Evolutionary conservation across 306 rosid genomes (phyloP).

Genomic region (Delonix regia): DNA sequence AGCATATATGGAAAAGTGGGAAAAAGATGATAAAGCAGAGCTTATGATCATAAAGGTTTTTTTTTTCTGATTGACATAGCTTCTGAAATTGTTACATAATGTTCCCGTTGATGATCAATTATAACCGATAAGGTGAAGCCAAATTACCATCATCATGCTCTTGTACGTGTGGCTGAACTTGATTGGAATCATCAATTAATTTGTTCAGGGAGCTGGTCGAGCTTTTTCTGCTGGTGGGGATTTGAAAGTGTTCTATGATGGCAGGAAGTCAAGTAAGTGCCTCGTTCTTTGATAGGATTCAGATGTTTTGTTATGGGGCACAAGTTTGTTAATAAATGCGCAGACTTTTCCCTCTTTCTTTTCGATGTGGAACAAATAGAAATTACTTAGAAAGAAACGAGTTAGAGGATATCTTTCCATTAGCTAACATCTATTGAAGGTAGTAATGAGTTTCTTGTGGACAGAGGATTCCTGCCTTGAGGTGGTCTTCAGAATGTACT

Average conservation of each 20-base stretch:
- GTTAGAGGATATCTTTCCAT: neutral
- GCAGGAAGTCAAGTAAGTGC: constrained; percentile 64
- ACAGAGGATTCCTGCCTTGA: constrained; percentile 91
- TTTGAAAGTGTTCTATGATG: constrained; percentile 84
- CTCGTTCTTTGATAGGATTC: constrained; percentile 20
- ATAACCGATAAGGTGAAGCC: neutral
- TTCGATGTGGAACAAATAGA: constrained; percentile 2
- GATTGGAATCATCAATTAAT: neutral
- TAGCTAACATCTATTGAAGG: neutral
- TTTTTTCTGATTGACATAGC: constrained; percentile 39
- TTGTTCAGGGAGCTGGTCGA: constrained; percentile 82
- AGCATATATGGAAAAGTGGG: constrained; percentile 85
- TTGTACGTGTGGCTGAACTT: neutral
- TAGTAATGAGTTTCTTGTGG: constrained; percentile 32
- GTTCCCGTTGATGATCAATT: neutral
- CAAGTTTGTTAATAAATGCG: constrained; percentile 12
- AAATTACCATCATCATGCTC: constrained; percentile 1
- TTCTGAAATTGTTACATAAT: neutral
- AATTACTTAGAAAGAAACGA: neutral
- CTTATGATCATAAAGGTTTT: constrained; percentile 82
- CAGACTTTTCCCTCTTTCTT: neutral
- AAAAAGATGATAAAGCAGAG: constrained; percentile 73
- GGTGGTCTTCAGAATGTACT: constrained; percentile 86
- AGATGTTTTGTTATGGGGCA: neutral
- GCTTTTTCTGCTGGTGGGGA: constrained; percentile 98